A percentile compares a stretch with the other conserved stretches of the same genome.
Conservation (phyloP, 495 filamentous ascomycete species). For the Podospora fimiseda region DNA sequence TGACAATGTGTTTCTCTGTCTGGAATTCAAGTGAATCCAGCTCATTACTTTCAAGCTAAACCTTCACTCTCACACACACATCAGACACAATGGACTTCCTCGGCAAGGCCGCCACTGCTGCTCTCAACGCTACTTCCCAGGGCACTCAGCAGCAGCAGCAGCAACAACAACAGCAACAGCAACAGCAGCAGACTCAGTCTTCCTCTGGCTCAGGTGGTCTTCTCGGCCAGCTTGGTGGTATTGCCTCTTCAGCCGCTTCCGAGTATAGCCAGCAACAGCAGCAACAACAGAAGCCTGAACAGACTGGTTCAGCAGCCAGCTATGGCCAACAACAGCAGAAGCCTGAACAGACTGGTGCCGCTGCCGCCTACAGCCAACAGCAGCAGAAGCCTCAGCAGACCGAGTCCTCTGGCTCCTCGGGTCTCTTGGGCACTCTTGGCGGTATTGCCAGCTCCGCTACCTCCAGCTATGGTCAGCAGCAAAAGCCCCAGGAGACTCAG, state of each 20-base stretch:
- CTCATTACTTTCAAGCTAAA: neutral
- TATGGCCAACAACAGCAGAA: too few relatives aligned
- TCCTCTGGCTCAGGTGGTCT: constrained; percentile 20
- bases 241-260: neutral
- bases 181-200: constrained; percentile 11
- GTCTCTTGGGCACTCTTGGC: too few relatives aligned
- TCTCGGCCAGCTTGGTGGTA: constrained; percentile 43
- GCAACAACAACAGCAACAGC: constrained; percentile 5
- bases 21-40: constrained; percentile 5
- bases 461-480: too few relatives aligned
- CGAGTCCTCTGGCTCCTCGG: too few relatives aligned
- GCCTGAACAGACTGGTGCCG: neutral
- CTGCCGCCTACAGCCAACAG: constrained; percentile 13
- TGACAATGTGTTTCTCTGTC: too few relatives aligned
- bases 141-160: constrained; percentile 13
- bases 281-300: constrained; percentile 1
- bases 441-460: too few relatives aligned
- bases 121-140: constrained; percentile 14
- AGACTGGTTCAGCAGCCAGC: neutral
- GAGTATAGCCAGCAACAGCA: constrained; percentile 3
- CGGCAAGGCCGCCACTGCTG: constrained; percentile 29
- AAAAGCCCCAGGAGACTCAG: constrained; percentile 6
- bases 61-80: neutral
- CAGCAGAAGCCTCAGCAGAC: neutral
- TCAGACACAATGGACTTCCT: constrained; percentile 35